Base-by-base conservation (phyloP, 2,329 filamentous ascomycete species). In the Akanthomyces uredinophilus region DNA sequence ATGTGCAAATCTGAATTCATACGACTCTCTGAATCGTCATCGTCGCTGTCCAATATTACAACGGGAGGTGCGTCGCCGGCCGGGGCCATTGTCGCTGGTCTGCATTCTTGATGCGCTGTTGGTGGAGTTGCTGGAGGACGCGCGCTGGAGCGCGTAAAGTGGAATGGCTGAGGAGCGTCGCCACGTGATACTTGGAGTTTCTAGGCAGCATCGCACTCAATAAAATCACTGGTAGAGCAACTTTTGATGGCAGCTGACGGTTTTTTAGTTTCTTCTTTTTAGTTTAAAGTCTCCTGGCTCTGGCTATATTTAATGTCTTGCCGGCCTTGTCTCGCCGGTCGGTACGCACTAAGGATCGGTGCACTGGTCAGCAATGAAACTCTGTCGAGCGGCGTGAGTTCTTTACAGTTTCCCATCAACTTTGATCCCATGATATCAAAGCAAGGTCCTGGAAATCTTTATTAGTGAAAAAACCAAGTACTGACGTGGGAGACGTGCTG, bases 21-120 rank as follows among this genome's bases (percentile, higher is more conserved):
- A 37, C 49, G 13, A 10, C 20, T 37, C 18, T 35, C 56, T 24
- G 51, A 37, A 5, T 11, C 39, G 37, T 41, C 29, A 29, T 61
- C 58, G 39, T 64, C 62, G 18, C 61, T 63, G 37, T 60, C 61
- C 13, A 29, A 11, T 32, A 63, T 55, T 18, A 60, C 43, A n/a
- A 63, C 44, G 11, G 43, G 43, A 44, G 35, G 46, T 50, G 37
- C 22, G n/a, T 20, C 27, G 56, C 27, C 43, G 49, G 16, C 39
- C 2, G 44, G 22, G 44, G 49, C 56, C 56, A 63, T 63, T 7
- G 20, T 50, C 18, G 41, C 41, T 46, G 44, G n/a, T 7, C 24
- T 46, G 46, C 60, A 62, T 62, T 46, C 13, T 58, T 52, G 46
- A 20, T 24, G 52, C 39, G 43, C 8, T 55, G 29, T n/a, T 49